phyloP scores from a whole-genome alignment of 1,139 yeast species.

The Blastobotrys elegans region DNA sequence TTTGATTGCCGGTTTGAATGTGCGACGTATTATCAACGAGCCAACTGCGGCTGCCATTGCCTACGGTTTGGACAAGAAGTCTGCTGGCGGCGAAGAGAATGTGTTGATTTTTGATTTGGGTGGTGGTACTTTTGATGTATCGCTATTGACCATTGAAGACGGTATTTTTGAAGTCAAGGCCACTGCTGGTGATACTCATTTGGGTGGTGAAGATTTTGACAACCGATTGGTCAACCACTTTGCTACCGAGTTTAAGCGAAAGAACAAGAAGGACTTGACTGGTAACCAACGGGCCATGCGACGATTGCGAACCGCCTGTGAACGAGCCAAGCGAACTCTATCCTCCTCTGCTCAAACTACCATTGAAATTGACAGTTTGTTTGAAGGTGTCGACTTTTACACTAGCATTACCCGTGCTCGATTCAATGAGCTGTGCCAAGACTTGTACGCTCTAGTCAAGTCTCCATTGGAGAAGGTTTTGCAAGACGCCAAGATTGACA shows the following conservation, averaged over 20 bases:
- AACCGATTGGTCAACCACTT: conserved; percentile 83
- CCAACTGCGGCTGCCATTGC: conserved; percentile 99
- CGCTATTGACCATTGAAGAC: conserved; percentile 78
- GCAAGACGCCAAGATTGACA: conserved; percentile 80
- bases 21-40: conserved; percentile 94
- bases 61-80: conserved; percentile 83
- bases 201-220: conserved; percentile 73
- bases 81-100: conserved; percentile 59
- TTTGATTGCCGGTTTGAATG: conserved; percentile 93
- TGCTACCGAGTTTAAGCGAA: conserved; percentile 80
- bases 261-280: conserved; percentile 72
- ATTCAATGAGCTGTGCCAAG: conserved; percentile 88
- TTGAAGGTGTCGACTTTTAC: conserved; percentile 91
- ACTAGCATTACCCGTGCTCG: conserved; percentile 92
- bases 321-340: conserved; percentile 92
- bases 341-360: conserved; percentile 87
- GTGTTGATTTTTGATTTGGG: conserved; percentile 85
- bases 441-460: conserved; percentile 80
- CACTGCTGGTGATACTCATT: conserved; percentile 85
- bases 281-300: conserved; percentile 92
- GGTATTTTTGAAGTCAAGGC: conserved; percentile 87
- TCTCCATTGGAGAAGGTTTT: conserved; percentile 92
- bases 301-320: conserved; percentile 98
- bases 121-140: conserved; percentile 87
- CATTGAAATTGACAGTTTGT: conserved; percentile 91